Evolutionary conservation across 257 asterid genomes (phyloP).

Genomic region (Eucommia ulmoides): DNA sequence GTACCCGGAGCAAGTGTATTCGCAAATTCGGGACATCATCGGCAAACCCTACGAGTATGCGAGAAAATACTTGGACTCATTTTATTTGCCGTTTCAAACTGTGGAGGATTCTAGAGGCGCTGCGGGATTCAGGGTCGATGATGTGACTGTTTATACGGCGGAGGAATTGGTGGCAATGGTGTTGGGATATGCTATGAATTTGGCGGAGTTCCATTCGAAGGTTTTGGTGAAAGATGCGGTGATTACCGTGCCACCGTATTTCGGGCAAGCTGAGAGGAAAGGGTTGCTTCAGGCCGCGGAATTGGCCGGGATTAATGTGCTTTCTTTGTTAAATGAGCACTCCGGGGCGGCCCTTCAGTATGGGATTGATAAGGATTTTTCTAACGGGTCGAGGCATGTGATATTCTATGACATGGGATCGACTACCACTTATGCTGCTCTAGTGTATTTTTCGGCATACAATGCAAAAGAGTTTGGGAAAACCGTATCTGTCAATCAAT

Average conservation of each 20-base stretch:
- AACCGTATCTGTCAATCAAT: slow-evolving; percentile 73
- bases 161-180: slow-evolving; percentile 95
- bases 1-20: slow-evolving; percentile 68
- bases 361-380: slow-evolving; percentile 93
- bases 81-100: slow-evolving; percentile 39
- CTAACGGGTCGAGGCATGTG: slow-evolving; percentile 74
- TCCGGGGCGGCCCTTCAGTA: slow-evolving; percentile 97
- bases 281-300: slow-evolving; percentile 74
- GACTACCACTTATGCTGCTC: slow-evolving; percentile 82
- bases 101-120: slow-evolving; percentile 32
- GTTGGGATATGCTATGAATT: slow-evolving; percentile 53
- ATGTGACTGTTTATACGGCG: slow-evolving; percentile 33
- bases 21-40: slow-evolving; percentile 55
- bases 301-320: slow-evolving; percentile 84
- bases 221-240: slow-evolving; percentile 71
- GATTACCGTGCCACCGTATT: slow-evolving; percentile 78
- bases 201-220: slow-evolving; percentile 69
- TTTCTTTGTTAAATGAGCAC: slow-evolving; percentile 86
- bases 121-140: slow-evolving; percentile 39
- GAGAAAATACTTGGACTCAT: slow-evolving; percentile 20
- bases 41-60: slow-evolving; percentile 44
- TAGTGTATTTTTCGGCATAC: slow-evolving; percentile 85
- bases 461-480: slow-evolving; percentile 73
- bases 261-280: slow-evolving; percentile 82
- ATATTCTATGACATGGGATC: slow-evolving; percentile 98